Conservation (phyloP, 306 rosid genomes). For the Pterocarpus santalinus region DNA sequence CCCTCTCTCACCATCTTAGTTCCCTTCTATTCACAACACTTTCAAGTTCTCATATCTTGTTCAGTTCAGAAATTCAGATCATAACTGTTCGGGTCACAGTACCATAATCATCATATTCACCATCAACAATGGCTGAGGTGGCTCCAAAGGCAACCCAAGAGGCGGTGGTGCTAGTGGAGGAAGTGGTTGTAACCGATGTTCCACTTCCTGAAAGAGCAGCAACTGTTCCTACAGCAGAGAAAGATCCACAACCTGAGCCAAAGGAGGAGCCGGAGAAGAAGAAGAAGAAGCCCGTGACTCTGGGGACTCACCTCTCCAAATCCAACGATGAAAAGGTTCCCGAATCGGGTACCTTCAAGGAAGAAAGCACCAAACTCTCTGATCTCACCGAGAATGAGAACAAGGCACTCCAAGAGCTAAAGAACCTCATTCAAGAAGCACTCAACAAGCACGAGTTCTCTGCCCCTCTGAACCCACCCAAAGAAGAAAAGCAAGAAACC, state of each 20-base stretch:
- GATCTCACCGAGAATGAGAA: conserved; percentile 58
- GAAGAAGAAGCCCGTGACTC: conserved; percentile 37
- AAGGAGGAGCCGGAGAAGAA: conserved; percentile 8
- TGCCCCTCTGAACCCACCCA: conserved; percentile 8
- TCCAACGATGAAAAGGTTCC: conserved; percentile 49
- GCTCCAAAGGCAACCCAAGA: conserved; percentile 38
- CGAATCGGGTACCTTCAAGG: conserved; percentile 53
- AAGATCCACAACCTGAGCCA: conserved; percentile 37
- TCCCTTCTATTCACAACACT: no score
- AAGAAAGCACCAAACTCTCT: conserved; percentile 63
- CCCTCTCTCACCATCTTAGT: not conserved
- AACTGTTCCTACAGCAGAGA: not conserved
- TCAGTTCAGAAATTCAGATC: not conserved
- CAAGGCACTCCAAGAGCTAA: conserved; percentile 71
- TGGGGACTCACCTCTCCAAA: conserved; percentile 49
- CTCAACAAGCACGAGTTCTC: conserved; percentile 67
- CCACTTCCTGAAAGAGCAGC: conserved; percentile 46
- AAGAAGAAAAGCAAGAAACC: conserved; percentile 35
- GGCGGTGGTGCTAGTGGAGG: conserved; percentile 36
- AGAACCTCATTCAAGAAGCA: conserved; percentile 65
- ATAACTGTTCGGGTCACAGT: not conserved
- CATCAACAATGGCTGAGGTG: conserved; percentile 53
- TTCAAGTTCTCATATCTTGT: not conserved
- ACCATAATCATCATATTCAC: not conserved
- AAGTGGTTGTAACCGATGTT: conserved; percentile 51